Base-by-base conservation (phyloP, 257 asterid genomes). In the Plectranthus barbatus region DNA sequence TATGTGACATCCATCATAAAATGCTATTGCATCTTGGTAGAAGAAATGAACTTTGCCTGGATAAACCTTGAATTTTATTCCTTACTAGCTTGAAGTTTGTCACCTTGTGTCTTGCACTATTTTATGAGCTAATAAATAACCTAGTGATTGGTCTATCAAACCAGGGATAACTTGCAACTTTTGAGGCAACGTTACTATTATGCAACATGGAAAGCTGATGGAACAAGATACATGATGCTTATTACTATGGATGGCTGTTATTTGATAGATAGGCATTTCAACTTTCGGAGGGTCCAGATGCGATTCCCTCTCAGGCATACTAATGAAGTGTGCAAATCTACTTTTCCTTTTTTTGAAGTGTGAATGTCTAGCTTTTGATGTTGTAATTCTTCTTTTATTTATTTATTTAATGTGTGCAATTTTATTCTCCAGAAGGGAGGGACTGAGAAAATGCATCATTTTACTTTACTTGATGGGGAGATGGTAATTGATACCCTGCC, bases 201-300 rank as follows among this genome's bases (percentile, higher is more conserved):
- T 69, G 96, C 97, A 12, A 93, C 99, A 49, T 93, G 99, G 99
- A 93, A 93, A 74, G 99, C 99, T 74, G 97, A 93, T 78, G 99
- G 99, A 58, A 93, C 99, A 21, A 83, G 99, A 78, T 93, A 90
- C 70, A 90, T 93, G 97, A 93, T 93, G 99, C 83, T 93, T 59
- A 90, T 93, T 72, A 90, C 97, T 57, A 71, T 80, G 84, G 99
- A 90, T 69, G 99, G 99, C 29, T 93, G 99, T 68, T 93, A 90
- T 82, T 78, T 93, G 77, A 65, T 90, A 69, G 97, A 93, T 76
- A 80, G 99, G 66, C 87, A 83, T 83, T 93, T 93, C 62, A 83
- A 31, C 70, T 93, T 90, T 59, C 90, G 97, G 52, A 86, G 99
- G 82, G 96, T 90, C 71, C 99, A 93, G 79, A 90, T 90, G 97